Conservation (phyloP, 495 filamentous ascomycete species). For the Tuber microsphaerosporum region DNA sequence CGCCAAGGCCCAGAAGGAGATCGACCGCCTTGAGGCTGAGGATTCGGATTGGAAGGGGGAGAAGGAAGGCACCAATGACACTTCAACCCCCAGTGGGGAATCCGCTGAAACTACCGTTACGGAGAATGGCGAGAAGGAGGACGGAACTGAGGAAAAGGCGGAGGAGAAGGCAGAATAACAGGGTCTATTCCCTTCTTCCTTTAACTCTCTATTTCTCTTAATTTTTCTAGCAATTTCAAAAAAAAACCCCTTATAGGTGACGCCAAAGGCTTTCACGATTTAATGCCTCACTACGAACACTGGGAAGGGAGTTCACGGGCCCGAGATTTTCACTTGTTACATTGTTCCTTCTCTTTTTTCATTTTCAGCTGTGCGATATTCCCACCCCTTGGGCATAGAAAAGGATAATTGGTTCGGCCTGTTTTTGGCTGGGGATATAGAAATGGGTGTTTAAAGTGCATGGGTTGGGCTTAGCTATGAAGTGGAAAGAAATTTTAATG, state of each 20-base stretch:
- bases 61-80: conserved; percentile 5
- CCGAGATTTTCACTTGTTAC: neutral
- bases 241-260: neutral
- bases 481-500: neutral
- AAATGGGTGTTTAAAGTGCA: neutral
- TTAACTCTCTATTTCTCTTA: neutral
- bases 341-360: neutral
- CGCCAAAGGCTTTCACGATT: neutral
- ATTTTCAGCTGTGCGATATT: neutral
- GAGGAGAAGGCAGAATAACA: conserved; percentile 14
- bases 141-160: conserved; percentile 8
- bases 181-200: neutral
- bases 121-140: conserved; percentile 6
- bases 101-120: neutral
- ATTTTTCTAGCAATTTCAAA: neutral
- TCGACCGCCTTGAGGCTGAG: conserved; percentile 56
- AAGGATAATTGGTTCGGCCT: neutral
- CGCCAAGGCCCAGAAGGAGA: conserved; percentile 58
- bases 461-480: neutral
- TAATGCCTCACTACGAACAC: neutral
- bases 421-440: neutral
- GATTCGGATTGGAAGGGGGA: conserved; percentile 39
- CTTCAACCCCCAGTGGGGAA: conserved; percentile 11
- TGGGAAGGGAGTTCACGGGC: neutral
- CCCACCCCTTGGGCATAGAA: neutral